Conservation (phyloP, 495 filamentous ascomycete species). For the Neurospora sp. region DNA sequence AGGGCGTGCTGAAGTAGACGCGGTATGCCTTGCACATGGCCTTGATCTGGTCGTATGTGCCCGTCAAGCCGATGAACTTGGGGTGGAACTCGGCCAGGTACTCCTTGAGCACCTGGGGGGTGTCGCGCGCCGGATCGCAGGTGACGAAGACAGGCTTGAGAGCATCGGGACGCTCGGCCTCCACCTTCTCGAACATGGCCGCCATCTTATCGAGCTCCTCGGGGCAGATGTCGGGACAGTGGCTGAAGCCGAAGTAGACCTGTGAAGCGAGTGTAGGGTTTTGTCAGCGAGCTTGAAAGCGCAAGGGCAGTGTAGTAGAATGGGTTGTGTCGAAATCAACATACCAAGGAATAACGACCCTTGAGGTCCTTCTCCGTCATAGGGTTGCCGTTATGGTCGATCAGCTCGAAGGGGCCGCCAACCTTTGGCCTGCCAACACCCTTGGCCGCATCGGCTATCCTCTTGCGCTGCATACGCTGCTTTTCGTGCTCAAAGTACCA, state of each 20-base stretch:
- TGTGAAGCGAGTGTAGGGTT: constrained; percentile 1
- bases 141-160: constrained; percentile 77
- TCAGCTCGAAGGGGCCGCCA: constrained; percentile 72
- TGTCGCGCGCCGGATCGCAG: constrained; percentile 88
- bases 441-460: constrained; percentile 83
- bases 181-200: constrained; percentile 75
- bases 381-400: constrained; percentile 67
- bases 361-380: constrained; percentile 71
- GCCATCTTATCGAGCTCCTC: constrained; percentile 99
- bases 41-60: constrained; percentile 86
- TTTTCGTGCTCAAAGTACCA: constrained; percentile 90
- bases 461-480: constrained; percentile 71
- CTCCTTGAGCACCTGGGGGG: constrained; percentile 66
- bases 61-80: constrained; percentile 80
- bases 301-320: background rate
- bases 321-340: constrained; percentile 2
- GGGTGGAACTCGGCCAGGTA: constrained; percentile 91
- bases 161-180: constrained; percentile 30
- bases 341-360: constrained; percentile 70
- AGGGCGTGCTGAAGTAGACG: constrained; percentile 93
- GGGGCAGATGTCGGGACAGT: constrained; percentile 97
- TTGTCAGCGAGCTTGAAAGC: background rate
- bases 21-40: constrained; percentile 86
- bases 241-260: constrained; percentile 97
- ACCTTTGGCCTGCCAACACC: constrained; percentile 89